These are phyloP conservation scores for Mrakiaceae sp. DNA, from an alignment of 1,284 basidiomycete genomes.

Conservation along the genomic window DNA sequence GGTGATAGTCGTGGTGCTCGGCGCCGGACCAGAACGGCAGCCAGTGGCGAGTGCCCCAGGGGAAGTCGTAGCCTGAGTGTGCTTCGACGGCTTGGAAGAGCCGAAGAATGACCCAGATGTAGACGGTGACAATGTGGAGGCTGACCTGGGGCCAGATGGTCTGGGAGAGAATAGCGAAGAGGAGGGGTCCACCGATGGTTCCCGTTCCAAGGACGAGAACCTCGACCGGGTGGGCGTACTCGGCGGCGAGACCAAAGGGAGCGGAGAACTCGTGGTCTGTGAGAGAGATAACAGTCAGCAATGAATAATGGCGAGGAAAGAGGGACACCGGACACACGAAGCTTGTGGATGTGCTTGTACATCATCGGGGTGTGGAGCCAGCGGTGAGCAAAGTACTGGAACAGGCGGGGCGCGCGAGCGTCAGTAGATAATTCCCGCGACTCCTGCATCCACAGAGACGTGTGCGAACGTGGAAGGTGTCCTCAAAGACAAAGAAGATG, in stretches of 20 bases:
- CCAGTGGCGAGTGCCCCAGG: constrained; percentile 91
- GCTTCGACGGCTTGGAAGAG: constrained; percentile 97
- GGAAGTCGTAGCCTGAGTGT: constrained; percentile 96
- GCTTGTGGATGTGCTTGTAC: constrained; percentile 49
- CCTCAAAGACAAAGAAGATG: constrained; percentile 93
- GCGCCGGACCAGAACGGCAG: constrained; percentile 97
- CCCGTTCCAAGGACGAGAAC: constrained; percentile 78
- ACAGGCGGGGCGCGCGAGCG: constrained; percentile 21
- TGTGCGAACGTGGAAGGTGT: constrained; percentile 58
- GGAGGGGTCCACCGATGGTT: constrained; percentile 74
- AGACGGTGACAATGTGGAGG: constrained; percentile 72
- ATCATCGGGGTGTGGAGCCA: constrained; percentile 58
- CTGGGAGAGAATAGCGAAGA: constrained; percentile 62
- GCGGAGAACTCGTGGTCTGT: constrained; percentile 86
- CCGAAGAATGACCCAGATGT: constrained; percentile 84
- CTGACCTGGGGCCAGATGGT: constrained; percentile 40
- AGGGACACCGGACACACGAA: neutral
- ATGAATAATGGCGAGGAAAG: no score
- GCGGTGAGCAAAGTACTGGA: constrained; percentile 55
- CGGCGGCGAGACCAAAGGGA: constrained; percentile 89
- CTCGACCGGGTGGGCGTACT: constrained; percentile 92
- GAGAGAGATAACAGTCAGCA: constrained; percentile 14
- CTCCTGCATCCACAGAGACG: neutral
- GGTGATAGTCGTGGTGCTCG: constrained; percentile 95
- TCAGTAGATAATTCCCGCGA: constrained; percentile 28